Evolutionary conservation across 768 basidiomycete species (phyloP).

Genomic region (Rossbeevera mucosa): DNA sequence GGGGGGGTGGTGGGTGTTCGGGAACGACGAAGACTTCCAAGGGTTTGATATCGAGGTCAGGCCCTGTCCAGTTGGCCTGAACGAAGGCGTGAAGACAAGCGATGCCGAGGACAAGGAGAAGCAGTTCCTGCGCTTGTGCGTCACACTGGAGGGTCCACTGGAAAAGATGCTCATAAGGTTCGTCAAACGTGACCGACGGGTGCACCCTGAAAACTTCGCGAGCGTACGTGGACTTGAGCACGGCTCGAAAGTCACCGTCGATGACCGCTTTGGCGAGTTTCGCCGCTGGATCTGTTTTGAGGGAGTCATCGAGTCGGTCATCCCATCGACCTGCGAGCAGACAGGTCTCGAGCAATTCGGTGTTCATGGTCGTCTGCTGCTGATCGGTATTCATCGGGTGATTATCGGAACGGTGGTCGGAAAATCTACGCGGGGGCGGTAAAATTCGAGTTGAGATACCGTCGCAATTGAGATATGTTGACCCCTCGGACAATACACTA

Average conservation of each 20-base stretch:
- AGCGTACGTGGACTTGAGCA: constrained; percentile 44
- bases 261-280: constrained; percentile 53
- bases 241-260: constrained; percentile 54
- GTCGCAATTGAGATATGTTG: constrained; percentile 3
- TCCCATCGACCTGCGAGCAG: constrained; percentile 53
- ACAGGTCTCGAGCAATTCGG: constrained; percentile 45
- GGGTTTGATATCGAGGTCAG: constrained; percentile 61
- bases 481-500: neutral
- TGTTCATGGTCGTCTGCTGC: constrained; percentile 11
- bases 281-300: constrained; percentile 21
- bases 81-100: constrained; percentile 86
- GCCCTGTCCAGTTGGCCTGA: constrained; percentile 96
- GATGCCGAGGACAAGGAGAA: constrained; percentile 62
- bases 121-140: constrained; percentile 46
- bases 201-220: constrained; percentile 36
- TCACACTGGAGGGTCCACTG: constrained; percentile 27
- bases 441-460: constrained; percentile 5
- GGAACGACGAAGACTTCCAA: constrained; percentile 38
- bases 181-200: constrained; percentile 31
- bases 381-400: neutral
- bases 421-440: neutral
- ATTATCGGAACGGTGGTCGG: neutral
- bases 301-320: constrained; percentile 12
- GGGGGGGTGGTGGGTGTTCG: constrained; percentile 10
- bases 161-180: constrained; percentile 37